phyloP scores from a whole-genome alignment of 2,329 filamentous ascomycete species.

The Claviceps paspali region DNA sequence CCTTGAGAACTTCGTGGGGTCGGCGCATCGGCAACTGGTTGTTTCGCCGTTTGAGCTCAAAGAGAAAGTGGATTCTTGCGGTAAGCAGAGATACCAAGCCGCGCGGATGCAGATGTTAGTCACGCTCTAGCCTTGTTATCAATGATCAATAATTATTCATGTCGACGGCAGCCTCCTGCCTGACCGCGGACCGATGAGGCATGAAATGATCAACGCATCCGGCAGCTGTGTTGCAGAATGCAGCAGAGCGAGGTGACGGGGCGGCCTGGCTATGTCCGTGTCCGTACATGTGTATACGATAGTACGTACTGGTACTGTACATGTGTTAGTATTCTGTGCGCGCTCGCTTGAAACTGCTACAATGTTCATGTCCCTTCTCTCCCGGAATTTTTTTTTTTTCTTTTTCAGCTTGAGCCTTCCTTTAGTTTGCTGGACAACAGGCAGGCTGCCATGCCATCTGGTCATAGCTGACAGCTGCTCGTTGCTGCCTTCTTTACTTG shows the following conservation, averaged over 20 bases:
- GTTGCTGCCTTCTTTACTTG: too few species aligned
- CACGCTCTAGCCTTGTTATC: neutral
- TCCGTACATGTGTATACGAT: too few species aligned
- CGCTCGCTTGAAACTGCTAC: neutral
- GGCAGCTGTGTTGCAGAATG: neutral
- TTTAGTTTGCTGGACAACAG: too few species aligned
- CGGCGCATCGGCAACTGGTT: neutral
- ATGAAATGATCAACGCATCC: neutral
- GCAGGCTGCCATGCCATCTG: too few species aligned
- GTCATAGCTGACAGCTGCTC: too few species aligned
- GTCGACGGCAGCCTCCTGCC: neutral
- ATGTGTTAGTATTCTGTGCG: neutral
- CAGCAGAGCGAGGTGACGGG: neutral
- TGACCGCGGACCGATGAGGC: slow-evolving; percentile 1
- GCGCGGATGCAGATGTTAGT: neutral
- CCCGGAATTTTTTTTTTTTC: too few species aligned
- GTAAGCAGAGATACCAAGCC: neutral
- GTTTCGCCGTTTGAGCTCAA: neutral
- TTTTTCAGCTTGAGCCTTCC: neutral
- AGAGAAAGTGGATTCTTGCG: slow-evolving; percentile 2
- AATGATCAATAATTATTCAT: too few species aligned
- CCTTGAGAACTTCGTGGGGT: neutral
- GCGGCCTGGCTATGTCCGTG: neutral
- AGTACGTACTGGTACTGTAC: neutral
- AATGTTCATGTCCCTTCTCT: too few species aligned